Conservation (phyloP, 768 basidiomycete genomes). For the Candolleomyces efflorescens region DNA sequence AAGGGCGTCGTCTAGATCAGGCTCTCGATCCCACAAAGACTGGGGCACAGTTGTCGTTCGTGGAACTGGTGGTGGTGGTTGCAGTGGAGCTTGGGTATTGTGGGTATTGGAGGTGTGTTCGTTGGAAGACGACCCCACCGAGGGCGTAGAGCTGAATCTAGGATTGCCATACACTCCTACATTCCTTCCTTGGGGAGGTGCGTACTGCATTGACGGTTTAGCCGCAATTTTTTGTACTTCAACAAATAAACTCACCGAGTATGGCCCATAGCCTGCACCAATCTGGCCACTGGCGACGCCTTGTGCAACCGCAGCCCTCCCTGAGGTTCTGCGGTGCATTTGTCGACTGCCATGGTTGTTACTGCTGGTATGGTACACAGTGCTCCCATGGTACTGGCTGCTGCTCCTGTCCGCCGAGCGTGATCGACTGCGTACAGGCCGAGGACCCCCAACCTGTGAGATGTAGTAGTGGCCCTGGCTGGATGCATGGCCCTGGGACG, state of each 20-base stretch:
- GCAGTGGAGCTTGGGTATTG: neutral
- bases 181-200: constrained; percentile 41
- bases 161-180: constrained; percentile 43
- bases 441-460: constrained; percentile 8
- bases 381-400: neutral
- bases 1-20: constrained; percentile 85
- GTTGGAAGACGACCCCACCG: constrained; percentile 31
- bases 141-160: constrained; percentile 52
- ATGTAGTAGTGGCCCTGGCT: constrained; percentile 4
- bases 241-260: constrained; percentile 55
- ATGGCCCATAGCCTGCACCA: constrained; percentile 81
- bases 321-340: constrained; percentile 21
- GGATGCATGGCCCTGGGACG: constrained; percentile 6
- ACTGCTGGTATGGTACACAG: neutral
- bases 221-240: constrained; percentile 10
- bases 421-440: constrained; percentile 2
- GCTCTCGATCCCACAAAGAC: constrained; percentile 78
- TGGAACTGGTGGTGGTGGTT: constrained; percentile 34
- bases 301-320: constrained; percentile 58
- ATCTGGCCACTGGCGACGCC: constrained; percentile 80
- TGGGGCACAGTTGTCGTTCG: constrained; percentile 60
- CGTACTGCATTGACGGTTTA: constrained; percentile 41
- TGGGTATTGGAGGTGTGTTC: constrained; percentile 1
- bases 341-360: constrained; percentile 11
- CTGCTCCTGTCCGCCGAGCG: neutral